A percentile compares a stretch with the other conserved stretches of the same genome.
phyloP scores from a whole-genome alignment of 2,329 filamentous ascomycete species.

The Cladosporium cucumerinum region DNA sequence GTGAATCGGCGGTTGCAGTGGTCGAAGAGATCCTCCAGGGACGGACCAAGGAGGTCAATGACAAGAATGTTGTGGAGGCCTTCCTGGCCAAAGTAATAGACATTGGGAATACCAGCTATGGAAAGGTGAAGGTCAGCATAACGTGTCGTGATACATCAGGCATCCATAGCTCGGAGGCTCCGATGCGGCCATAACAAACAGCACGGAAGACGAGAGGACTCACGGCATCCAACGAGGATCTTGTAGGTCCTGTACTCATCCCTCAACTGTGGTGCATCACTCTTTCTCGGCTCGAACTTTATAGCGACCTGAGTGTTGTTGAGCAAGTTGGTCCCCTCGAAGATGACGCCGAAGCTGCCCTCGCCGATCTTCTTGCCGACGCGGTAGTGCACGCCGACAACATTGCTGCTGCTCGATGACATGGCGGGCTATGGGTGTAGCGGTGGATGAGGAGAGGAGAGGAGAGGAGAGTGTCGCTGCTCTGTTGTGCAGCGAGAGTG shows the following conservation, averaged over 20 bases:
- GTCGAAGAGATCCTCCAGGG: conserved; percentile 94
- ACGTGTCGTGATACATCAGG: neutral
- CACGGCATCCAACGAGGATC: conserved; percentile 97
- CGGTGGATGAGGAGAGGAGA: conserved; percentile 18
- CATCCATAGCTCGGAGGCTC: neutral
- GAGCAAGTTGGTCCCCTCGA: conserved; percentile 95
- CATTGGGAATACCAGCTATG: conserved; percentile 93
- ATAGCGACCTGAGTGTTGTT: conserved; percentile 99
- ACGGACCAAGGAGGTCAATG: conserved; percentile 92
- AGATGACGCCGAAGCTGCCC: conserved; percentile 97
- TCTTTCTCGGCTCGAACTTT: conserved; percentile 99
- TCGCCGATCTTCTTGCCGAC: conserved; percentile 99
- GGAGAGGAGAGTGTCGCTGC: conserved; percentile 10
- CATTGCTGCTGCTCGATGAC: conserved; percentile 89
- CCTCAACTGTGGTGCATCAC: conserved; percentile 92
- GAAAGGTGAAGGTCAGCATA: neutral
- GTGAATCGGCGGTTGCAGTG: conserved; percentile 93
- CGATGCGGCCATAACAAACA: conserved; percentile 9
- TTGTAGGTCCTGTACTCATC: conserved; percentile 99
- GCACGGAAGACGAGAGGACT: conserved; percentile 47
- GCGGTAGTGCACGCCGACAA: conserved; percentile 96
- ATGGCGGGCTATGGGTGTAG: conserved; percentile 46
- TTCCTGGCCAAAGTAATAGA: conserved; percentile 99
- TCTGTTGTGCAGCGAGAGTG: neutral
- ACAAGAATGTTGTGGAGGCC: conserved; percentile 98